Evolutionary conservation across 1,284 basidiomycete species (phyloP), one percentile per base, ranked within the genome.

Genomic region (Earliella scabrosa): DNA sequence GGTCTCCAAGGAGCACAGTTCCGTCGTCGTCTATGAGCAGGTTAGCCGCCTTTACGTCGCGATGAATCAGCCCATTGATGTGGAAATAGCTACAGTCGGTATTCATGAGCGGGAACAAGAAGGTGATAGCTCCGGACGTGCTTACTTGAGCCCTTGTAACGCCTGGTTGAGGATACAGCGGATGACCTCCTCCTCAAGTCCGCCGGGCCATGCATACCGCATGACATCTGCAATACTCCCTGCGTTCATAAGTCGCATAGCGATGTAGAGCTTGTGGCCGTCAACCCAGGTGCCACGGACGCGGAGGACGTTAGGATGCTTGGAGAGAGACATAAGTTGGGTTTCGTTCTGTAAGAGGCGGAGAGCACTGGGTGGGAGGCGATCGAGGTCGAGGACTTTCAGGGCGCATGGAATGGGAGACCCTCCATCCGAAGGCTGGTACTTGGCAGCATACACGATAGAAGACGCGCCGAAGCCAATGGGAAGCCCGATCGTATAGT

Each of bases 21-120:
- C 93, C 93, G 61, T 92, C 87, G 61, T 93, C 89, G 65, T 95
- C 92, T 44, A 93, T 83, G 43, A 96, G 85, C 11, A 96, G 77
- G 67, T 96, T 96, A 27, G 92, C 94, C 11, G 92, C 92, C 72
- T 96, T 96, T 66, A 96, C 75, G 67, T 96, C 93, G 29, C 93
- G 84, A 68, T 96, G 93, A 43, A 96, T 90, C 73, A 94, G 92
- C 3, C 91, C 92, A 62, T 96, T 96, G 57, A 87, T 79, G 66
- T 96, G 94, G 18, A 96, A 81, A 63, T 95, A 92, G 66, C 89
- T 92, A 14, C 24, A 60, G 43, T 24, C 14, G 14, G 47, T 31
- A n/a, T n/a, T n/a, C n/a, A n/a, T 43, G 23, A 34, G 40, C 6
- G 48, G 40, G 35, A 24, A 48, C 27, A 38, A 23, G 47, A 24